Conservation (phyloP, 768 basidiomycete genomes). For the Auriscalpium microsporum region DNA sequence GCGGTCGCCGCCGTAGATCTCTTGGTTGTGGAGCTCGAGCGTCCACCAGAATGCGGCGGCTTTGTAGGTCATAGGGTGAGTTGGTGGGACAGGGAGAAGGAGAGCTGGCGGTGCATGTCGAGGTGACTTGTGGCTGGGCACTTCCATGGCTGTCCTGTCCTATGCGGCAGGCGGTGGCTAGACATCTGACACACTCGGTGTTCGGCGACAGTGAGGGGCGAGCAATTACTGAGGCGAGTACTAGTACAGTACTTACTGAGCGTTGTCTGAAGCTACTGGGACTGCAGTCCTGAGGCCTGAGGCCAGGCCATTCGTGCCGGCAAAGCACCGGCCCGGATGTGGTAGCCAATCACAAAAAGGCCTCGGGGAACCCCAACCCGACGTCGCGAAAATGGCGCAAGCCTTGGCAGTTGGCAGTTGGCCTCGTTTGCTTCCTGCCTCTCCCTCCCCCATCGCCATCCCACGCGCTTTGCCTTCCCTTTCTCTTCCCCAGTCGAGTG, state of each 20-base stretch:
- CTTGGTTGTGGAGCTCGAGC: background rate
- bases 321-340: background rate
- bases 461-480: background rate
- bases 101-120: too few relatives aligned
- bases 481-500: slow-evolving; percentile 10
- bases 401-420: too few relatives aligned
- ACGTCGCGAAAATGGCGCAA: slow-evolving; percentile 8
- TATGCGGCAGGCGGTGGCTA: too few relatives aligned
- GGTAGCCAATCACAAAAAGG: slow-evolving; percentile 10
- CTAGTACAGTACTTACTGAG: background rate
- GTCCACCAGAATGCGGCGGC: too few relatives aligned
- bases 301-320: background rate
- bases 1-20: background rate
- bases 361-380: background rate
- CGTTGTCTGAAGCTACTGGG: background rate
- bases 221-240: background rate
- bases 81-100: too few relatives aligned
- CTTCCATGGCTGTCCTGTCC: too few relatives aligned
- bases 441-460: background rate
- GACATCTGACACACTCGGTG: too few relatives aligned
- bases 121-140: too few relatives aligned
- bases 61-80: too few relatives aligned
- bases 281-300: too few relatives aligned
- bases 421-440: background rate
- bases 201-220: background rate